Evolutionary conservation across 805 yeast species (phyloP), one percentile per base, ranked within the genome.

Genomic region (Millerozyma miso): DNA sequence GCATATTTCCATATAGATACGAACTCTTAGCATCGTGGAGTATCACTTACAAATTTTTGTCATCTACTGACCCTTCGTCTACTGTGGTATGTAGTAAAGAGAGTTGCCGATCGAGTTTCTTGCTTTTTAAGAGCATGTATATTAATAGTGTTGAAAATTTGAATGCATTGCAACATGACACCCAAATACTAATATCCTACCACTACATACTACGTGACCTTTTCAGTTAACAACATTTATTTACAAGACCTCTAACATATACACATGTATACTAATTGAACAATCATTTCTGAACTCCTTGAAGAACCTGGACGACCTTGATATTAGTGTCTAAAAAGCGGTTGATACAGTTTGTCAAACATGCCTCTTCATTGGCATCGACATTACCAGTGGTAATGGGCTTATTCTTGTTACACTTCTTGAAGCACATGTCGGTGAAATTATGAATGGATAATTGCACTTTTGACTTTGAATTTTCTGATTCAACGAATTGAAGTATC

Each of bases 381-480:
- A 89, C 69, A 37, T 70, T 71, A 23, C 76, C 76, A 44, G 69
- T 64, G 38, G 70, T 65, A 39, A 78, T 68, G 14, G 71, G 63
- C 42, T 43, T 58, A 47, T 65, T 60, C 38, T 69, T 66, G 40
- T 88, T 76, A 64, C 98, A 90, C 66, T 86, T 85, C 61, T 84
- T 86, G 75, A 88, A 90, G 62, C 98, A 90, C 73, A 83, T 74
- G 59, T 88, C 90, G 19, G 97, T 89, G 76, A 88, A 88, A 56
- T 76, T 79, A 62, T 90, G 96, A 47, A 90, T 85, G 29, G 95
- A 80, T 69, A 78, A 76, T 63, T 88, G 96, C 23, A 90, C 87
- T 67, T 88, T 88, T 43, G 91, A 82, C 69, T 86, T 88, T 49
- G 93, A 78, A 59, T 85, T 83, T 66, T 90, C 97, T 12, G 83